phyloP scores from a whole-genome alignment of 805 yeast genomes.

The Tetrapisispora phaffii region DNA sequence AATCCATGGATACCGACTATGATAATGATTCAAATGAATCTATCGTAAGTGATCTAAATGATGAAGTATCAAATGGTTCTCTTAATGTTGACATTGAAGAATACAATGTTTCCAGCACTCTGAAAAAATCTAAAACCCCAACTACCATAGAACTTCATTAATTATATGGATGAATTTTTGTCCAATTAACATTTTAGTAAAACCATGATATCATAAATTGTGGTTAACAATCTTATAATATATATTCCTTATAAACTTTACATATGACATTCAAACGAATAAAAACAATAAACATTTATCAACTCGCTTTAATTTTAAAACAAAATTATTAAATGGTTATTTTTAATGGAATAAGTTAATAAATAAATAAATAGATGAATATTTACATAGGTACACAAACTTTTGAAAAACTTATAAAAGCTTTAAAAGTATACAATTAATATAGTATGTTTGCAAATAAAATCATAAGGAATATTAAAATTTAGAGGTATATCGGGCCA shows the following conservation, averaged over 20 bases:
- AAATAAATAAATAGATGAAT: conserved; percentile 1
- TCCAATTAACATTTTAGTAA: not conserved
- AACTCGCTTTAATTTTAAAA: not conserved
- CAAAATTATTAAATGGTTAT: not conserved
- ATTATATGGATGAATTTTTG: not conserved
- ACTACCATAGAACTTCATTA: not conserved
- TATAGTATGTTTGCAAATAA: not conserved
- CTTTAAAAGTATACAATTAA: not conserved
- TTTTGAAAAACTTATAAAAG: not conserved
- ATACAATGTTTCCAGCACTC: not conserved
- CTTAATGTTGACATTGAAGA: not conserved
- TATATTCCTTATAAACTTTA: conserved; percentile 1
- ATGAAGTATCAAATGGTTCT: not conserved
- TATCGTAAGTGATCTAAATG: not conserved
- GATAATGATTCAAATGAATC: not conserved
- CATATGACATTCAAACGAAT: not conserved
- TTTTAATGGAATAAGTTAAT: not conserved
- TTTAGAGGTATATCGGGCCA: not conserved
- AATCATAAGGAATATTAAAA: conserved; percentile 2
- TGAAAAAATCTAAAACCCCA: not conserved
- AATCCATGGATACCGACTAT: not conserved
- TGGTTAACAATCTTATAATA: not conserved
- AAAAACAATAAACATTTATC: not conserved
- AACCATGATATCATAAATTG: not conserved
- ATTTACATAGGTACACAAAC: conserved; percentile 1